These are phyloP conservation scores for Thecamonas trahens DNA, from an alignment of 78 protist genomes.

Conservation along the genomic window DNA sequence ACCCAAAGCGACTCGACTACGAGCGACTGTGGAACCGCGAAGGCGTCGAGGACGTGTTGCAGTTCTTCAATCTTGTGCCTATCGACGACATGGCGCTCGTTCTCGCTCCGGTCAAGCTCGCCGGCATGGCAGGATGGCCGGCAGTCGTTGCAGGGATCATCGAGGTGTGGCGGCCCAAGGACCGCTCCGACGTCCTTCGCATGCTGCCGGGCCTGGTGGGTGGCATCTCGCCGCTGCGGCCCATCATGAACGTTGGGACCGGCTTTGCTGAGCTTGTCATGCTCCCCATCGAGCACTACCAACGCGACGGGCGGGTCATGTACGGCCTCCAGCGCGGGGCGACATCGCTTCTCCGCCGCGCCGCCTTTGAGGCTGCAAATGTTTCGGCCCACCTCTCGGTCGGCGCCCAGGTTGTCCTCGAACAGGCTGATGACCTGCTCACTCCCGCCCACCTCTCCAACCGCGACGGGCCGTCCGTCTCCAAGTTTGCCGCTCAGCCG, in stretches of 20 bases:
- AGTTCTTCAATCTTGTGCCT: slow-evolving; percentile 29
- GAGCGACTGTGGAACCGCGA: slow-evolving; percentile 31
- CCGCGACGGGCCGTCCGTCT: neutral
- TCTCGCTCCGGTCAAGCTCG: slow-evolving; percentile 17
- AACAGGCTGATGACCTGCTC: slow-evolving; percentile 37
- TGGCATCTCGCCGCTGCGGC: slow-evolving; percentile 33
- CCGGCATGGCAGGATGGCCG: slow-evolving; percentile 45
- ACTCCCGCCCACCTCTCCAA: neutral
- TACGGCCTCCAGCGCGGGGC: slow-evolving; percentile 36
- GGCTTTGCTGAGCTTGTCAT: slow-evolving; percentile 31
- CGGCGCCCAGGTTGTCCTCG: slow-evolving; percentile 41
- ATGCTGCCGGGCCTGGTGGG: slow-evolving; percentile 37
- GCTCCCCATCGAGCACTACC: slow-evolving; percentile 34
- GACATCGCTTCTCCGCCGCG: slow-evolving; percentile 25
- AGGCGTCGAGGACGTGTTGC: too few species aligned
- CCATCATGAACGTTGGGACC: slow-evolving; percentile 36
- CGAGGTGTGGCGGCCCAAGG: slow-evolving; percentile 25
- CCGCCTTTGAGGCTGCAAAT: slow-evolving; percentile 29
- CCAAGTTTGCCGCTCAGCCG: slow-evolving; percentile 49
- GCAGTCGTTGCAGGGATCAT: slow-evolving; percentile 27
- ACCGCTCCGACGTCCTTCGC: slow-evolving; percentile 30
- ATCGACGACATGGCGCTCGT: slow-evolving; percentile 37
- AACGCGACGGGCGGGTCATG: slow-evolving; percentile 36
- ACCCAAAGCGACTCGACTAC: slow-evolving; percentile 41
- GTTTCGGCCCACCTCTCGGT: slow-evolving; percentile 43